Percentiles rank a stretch among this genome's conserved stretches.
Evolutionary conservation across 129 eudicot species (phyloP).

Genomic region (Centrapalus pauciflorus): DNA sequence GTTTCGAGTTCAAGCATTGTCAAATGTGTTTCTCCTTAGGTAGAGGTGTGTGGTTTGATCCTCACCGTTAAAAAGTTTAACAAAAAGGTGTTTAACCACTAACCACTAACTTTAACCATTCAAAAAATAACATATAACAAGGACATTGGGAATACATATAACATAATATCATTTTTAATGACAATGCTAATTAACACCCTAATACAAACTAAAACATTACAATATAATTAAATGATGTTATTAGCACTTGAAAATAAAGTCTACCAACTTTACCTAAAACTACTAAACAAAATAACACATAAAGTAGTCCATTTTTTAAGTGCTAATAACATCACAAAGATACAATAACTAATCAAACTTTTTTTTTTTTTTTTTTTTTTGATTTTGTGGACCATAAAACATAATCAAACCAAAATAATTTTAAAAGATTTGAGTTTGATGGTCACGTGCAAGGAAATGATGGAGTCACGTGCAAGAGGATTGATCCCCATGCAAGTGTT

Average conservation of each 20-base stretch:
- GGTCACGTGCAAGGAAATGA: constrained; percentile 25
- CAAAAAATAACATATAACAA: no score
- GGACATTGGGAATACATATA: constrained; percentile 3
- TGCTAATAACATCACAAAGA: constrained; percentile 37
- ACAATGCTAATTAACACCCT: neutral
- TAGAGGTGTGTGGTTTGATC: no score
- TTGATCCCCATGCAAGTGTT: constrained; percentile 31
- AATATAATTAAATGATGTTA: constrained; percentile 27
- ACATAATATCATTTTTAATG: neutral
- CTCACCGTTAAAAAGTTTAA: no score
- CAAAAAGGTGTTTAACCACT: no score
- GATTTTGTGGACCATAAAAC: constrained; percentile 1
- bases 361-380: no score
- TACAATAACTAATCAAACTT: neutral
- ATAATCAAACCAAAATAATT: neutral
- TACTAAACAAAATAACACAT: neutral
- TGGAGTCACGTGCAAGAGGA: constrained; percentile 12
- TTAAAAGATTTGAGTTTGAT: neutral
- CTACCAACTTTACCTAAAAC: constrained; percentile 8
- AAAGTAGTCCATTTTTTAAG: constrained; percentile 18
- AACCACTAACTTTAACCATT: no score
- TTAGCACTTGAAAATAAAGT: constrained; percentile 28
- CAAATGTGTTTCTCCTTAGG: no score
- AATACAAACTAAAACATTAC: constrained; percentile 17
- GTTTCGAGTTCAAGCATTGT: no score